Base-by-base conservation (phyloP, 192 early-diverging fungal genomes). In the Backusella tuberculispora region DNA sequence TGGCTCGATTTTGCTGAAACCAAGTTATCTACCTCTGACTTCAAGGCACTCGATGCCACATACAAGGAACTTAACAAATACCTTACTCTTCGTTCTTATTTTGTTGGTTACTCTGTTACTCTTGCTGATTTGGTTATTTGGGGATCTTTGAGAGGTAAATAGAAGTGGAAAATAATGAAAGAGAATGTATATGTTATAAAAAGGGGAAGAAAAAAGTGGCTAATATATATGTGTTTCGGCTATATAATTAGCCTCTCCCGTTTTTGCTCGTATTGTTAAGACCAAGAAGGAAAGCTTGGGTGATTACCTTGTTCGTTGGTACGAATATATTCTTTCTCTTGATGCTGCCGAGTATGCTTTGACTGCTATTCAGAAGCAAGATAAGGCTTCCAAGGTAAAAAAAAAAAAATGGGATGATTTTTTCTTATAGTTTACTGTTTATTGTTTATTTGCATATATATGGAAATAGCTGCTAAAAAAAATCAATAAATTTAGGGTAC, bases 111-210 rank as follows among this genome's bases (percentile, higher is more conserved):
- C 83, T 73, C 83, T 26, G 69, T 88, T 64, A 87, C 94, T 5
- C 83, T 89, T 2, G 96, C 95, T 17, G 97, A 99, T 83, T 90
- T 92, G 19, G 91, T 91, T 17, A 70, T 93, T 65, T 99, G 96
- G 95, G 96, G 95, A 48, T 92, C 93, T 17, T 79, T 99, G 81
- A 91, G 89, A 67, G 83, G 90, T 88, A 84, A 66, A 53, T 42
- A 17, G 65, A 37, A 15, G 0, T 17, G 14, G 37, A 1, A 50
- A 14, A 13, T 67, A 17, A 40, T 56, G 40, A 14, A 41, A 46
- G 4, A 44, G 38, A n/a, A 75, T 6, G 24, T n/a, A 41, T 34
- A 34, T 34, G 29, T 34, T 34, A 34, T 34, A 47, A 43, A 43
- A 43, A 5, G 42, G 42, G 10, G 10, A 5, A n/a, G n/a, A n/a